Base-by-base conservation (phyloP, 192 early-diverging fungal species). In the Coemansia sp. region DNA sequence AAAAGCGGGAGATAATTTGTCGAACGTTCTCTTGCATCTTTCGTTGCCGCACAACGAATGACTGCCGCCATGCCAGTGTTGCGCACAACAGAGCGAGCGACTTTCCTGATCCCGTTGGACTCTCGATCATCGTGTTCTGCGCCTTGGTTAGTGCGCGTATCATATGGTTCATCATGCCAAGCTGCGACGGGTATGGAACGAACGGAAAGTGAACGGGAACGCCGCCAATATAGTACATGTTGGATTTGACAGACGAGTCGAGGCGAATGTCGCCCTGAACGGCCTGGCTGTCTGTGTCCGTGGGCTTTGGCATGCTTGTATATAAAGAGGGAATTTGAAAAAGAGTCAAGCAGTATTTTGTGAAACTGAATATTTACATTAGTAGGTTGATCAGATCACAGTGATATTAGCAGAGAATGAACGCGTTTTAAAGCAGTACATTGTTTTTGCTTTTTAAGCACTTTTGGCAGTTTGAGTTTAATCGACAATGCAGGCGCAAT, bases 71-170 rank as follows among this genome's bases (percentile, higher is more conserved):
- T 0, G 87, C 89, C 27, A 94, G 68, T 0, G 82, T 71, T 1
- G 90, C 83, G 59, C 89, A 90, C 17, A 94, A 65, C 26, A 94
- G 59, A 0, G 88, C 87, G 26, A 94, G 60, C 3, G 90, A 89
- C 65, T 94, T 94, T 27, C 92, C 92, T 9, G 92, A 91, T 1
- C 92, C 92, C 1, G 88, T 90, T 2, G 88, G 87, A 26, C 85
- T 86, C 45, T 91, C 88, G n/a, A 91, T 77, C 57, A 93, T 74
- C 0, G 87, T 85, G 65, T 92, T 87, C 41, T 87, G 62, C 4
- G 75, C 38, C 10, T 58, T 65, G 43, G 82, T 83, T 14, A 87
- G 62, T 1, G 85, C 83, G 3, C 75, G 65, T 14, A 86, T 71
- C 69, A 91, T 84, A 60, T 83, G 85, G 63, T 72, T 74, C 88